Evolutionary conservation across 768 basidiomycete genomes (phyloP), one percentile per base, ranked within the genome.

Genomic region (Mycena latifolia): DNA sequence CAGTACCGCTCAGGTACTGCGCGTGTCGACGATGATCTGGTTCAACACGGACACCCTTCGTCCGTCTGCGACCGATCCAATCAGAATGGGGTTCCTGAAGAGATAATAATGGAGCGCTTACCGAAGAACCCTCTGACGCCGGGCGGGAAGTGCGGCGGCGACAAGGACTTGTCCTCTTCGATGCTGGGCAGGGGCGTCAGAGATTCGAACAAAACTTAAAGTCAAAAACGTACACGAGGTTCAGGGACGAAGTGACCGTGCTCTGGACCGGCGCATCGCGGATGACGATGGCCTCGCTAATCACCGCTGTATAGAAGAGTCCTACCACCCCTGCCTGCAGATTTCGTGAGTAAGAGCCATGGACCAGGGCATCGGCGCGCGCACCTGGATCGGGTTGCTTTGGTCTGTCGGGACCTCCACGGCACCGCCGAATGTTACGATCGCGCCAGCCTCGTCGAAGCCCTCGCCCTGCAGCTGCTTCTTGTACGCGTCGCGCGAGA

Each of bases 401-500:
- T 51, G n/a, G 53, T 74, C 69, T 0, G 65, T 56, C 8, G 76
- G 72, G 15, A 78, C 78, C 28, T 78, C 69, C 8, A 79, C 77
- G 5, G 74, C 63, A 12, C 73, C 74, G 18, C 57, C 61, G 71
- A 77, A 80, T 3, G 70, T 67, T 27, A 82, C 76, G 29, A 28
- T 59, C 2, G 78, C 78, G 53, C 74, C 71, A 0, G 67, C 67
- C 66, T 80, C 78, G 22, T 72, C 65, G 55, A 77, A 73, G 2
- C 69, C 71, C 63, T 73, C 72, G 24, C 69, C 70, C 47, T 73
- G 77, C 33, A 86, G 67, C 53, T 77, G 75, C 53, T 73, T 45
- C 70, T 81, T 78, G 75, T 84, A 86, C 25, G 79, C 76, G 0
- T 77, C 77, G 25, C 81, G 81, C 27, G 80, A 75, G 37, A 81